Conservation (phyloP, 2,329 filamentous ascomycete species). For the Periconia sp. region DNA sequence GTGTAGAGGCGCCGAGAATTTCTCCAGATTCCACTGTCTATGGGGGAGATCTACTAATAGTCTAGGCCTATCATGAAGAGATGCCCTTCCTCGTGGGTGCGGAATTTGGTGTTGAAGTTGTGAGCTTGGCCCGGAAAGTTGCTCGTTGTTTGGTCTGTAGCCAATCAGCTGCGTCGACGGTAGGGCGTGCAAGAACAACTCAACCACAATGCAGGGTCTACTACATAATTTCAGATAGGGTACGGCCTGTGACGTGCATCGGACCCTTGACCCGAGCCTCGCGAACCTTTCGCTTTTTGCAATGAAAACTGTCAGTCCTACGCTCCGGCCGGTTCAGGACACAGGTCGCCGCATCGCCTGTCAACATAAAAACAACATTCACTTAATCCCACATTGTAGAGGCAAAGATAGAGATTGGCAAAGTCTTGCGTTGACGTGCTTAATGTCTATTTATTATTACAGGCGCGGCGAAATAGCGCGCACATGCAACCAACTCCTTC, state of each 20-base stretch:
- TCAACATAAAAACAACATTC: constrained; percentile 1
- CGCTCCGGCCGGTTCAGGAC: background rate
- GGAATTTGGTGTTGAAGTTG: constrained; percentile 43
- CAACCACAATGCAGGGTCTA: constrained; percentile 35
- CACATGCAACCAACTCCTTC: constrained; percentile 27
- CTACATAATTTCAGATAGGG: constrained; percentile 19
- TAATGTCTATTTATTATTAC: constrained; percentile 43
- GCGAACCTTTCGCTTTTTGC: background rate
- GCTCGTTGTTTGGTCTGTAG: constrained; percentile 17
- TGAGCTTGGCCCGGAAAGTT: constrained; percentile 22
- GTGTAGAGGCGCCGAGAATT: constrained; percentile 32
- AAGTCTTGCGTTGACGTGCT: constrained; percentile 20
- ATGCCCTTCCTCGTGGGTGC: constrained; percentile 36
- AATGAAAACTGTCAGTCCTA: constrained; percentile 3
- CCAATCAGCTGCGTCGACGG: constrained; percentile 34
- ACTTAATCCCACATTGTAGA: no score
- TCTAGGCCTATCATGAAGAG: constrained; percentile 37
- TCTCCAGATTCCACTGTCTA: constrained; percentile 35
- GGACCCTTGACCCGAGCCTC: background rate
- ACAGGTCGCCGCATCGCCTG: background rate
- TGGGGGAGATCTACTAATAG: no score
- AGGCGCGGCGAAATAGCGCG: constrained; percentile 27
- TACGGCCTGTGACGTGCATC: constrained; percentile 19
- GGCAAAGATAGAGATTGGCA: no score
- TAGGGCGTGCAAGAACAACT: constrained; percentile 34